These are phyloP conservation scores for Paramecium primaurelia DNA, from an alignment of 73 alveolate species.

Conservation along the genomic window DNA sequence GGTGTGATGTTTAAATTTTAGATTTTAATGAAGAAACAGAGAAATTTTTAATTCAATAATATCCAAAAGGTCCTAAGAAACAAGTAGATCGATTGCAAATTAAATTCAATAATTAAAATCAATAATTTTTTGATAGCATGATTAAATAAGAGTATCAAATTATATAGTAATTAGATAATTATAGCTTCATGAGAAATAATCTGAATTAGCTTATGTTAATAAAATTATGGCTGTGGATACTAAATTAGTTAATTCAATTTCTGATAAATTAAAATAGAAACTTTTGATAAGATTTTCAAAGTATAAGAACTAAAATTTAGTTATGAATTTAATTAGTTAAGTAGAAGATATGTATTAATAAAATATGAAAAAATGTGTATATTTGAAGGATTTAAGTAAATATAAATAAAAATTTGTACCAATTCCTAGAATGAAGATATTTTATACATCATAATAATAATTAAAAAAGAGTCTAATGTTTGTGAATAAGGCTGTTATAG, in stretches of 20 bases:
- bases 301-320: neutral
- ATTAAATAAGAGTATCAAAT: neutral
- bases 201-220: neutral
- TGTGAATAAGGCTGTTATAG: neutral
- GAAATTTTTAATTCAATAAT: neutral
- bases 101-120: neutral
- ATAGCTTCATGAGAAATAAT: neutral
- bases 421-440: neutral
- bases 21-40: neutral
- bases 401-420: neutral
- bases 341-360: neutral
- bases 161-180: neutral
- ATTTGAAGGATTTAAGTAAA: neutral
- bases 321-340: neutral
- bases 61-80: neutral
- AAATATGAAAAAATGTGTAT: neutral
- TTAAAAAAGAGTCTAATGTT: neutral
- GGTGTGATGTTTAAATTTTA: neutral
- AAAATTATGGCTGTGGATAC: neutral
- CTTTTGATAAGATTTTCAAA: neutral
- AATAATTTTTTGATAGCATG: neutral
- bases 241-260: neutral
- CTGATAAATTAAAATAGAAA: neutral
- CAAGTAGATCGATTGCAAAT: neutral
- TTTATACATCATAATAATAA: neutral